Evolutionary conservation across 441 rosid species (phyloP), one percentile per base, ranked within the genome.

Genomic region (Euphorbia celastroides): DNA sequence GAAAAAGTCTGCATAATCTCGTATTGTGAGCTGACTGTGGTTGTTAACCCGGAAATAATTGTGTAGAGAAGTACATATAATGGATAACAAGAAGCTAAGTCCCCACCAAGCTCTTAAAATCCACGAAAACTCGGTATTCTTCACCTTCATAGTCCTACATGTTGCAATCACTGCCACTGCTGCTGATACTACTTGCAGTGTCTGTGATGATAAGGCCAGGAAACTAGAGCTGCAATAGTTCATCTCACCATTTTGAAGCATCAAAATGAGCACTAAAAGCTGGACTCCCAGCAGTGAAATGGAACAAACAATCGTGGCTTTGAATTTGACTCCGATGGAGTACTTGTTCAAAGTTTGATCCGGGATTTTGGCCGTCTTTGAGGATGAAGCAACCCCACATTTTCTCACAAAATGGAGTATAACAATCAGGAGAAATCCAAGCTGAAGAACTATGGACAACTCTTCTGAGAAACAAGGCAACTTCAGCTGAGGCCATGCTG

Each of bases 31-130:
- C 44, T 64, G 81, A 50, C 60, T 69, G 2, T 75, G 79, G 69
- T 71, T 78, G 56, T 65, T 56, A 60, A 77, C 73, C 60, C 76
- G 76, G 70, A 68, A 70, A 66, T 66, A 75, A 61, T 71, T 71
- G 23, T 79, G 70, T 44, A 86, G 71, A 68, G 75, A 74, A 2
- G 77, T 73, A 75, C 82, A 65, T 56, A 67, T 50, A 36, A 69
- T 34, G 41, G 82, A 83, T 57, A 86, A 60, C 31, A 83, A 62
- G 90, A 89, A 91, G 81, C 81, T 81, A 81, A 82, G 88, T 68
- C 84, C 67, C 97, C 99, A 94, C 99, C 97, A 94, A 50, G 80
- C 71, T 74, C 99, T 81, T 68, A 91, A 68, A 71, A 82, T 77
- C 89, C 87, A 84, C 52, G 97, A 92, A 76, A 85, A 85, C 77